phyloP scores from a whole-genome alignment of 306 rosid species.

The Castanea mollissima region DNA sequence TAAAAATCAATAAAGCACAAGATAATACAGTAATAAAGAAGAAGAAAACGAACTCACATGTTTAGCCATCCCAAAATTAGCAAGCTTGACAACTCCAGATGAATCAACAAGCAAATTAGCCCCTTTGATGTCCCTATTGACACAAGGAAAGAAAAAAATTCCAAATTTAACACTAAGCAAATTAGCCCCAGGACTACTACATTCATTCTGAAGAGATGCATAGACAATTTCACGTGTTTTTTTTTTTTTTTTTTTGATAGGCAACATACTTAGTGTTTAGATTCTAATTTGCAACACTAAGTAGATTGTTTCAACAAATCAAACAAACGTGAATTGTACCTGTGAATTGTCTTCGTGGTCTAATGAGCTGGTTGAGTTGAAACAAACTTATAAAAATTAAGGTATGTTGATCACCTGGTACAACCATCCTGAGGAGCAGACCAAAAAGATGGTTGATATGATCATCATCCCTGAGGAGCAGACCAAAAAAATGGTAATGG shows the following conservation, averaged over 20 bases:
- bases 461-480: too few relatives aligned
- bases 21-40: not conserved
- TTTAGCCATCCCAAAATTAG: too few relatives aligned
- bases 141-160: conserved; percentile 1
- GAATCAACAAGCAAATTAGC: conserved; percentile 77
- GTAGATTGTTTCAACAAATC: conserved; percentile 8
- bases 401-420: too few relatives aligned
- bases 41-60: too few relatives aligned
- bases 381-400: too few relatives aligned
- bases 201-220: conserved; percentile 1
- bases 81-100: too few relatives aligned
- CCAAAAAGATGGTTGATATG: too few relatives aligned
- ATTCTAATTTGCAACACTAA: not conserved
- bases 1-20: not conserved
- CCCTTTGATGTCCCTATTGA: conserved; percentile 87
- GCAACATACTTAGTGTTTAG: not conserved
- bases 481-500: too few relatives aligned
- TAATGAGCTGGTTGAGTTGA: too few relatives aligned
- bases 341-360: conserved; percentile 70
- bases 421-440: too few relatives aligned
- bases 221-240: conserved; percentile 3
- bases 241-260: too few relatives aligned
- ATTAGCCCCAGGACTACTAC: not conserved
- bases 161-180: not conserved
- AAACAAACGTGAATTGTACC: conserved; percentile 41